Conservation (phyloP, 345 rosid species). For the Fremontodendron californicum region DNA sequence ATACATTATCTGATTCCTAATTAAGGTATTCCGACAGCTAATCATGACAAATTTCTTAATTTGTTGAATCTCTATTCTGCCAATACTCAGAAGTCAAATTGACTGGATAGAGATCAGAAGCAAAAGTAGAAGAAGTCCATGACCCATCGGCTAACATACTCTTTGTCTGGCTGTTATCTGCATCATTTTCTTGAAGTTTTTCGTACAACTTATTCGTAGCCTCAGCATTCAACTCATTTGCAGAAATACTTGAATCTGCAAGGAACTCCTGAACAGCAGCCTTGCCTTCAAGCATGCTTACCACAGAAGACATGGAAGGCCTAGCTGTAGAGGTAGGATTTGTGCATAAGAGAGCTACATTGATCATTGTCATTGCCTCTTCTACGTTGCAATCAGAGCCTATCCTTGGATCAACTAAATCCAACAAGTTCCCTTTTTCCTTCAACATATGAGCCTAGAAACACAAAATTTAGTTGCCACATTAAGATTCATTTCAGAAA, state of each 20-base stretch:
- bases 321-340: constrained; percentile 33
- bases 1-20: no score
- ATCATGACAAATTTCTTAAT: no score
- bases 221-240: constrained; percentile 4
- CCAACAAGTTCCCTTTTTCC: constrained; percentile 33
- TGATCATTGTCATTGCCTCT: constrained; percentile 40
- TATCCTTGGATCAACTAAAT: constrained; percentile 41
- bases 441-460: constrained; percentile 35
- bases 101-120: constrained; percentile 22
- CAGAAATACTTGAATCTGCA: background rate
- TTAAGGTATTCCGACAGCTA: no score
- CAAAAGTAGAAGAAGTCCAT: constrained; percentile 17
- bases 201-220: constrained; percentile 19
- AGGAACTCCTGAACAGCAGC: constrained; percentile 18
- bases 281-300: constrained; percentile 53
- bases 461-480: background rate
- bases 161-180: background rate
- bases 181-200: background rate
- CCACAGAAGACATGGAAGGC: constrained; percentile 53
- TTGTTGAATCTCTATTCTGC: constrained; percentile 10
- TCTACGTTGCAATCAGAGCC: constrained; percentile 37
- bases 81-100: constrained; percentile 15
- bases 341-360: constrained; percentile 44
- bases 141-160: constrained; percentile 10
- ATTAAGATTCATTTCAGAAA: background rate